Evolutionary conservation across 768 basidiomycete species (phyloP).

Genomic region (Naganishia vishniacii): DNA sequence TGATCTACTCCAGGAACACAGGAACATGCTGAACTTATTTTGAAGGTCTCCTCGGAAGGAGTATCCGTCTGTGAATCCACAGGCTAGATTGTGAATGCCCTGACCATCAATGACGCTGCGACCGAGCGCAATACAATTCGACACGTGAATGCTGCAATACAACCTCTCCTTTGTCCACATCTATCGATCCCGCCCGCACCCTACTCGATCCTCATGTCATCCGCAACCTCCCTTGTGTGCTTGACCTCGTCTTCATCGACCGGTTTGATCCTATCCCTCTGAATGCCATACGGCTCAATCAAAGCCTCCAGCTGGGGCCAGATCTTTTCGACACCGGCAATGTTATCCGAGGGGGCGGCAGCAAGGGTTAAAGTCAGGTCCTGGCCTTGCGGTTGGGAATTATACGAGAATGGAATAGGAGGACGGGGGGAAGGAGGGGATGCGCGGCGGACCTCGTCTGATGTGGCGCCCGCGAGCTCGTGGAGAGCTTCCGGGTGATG

Average conservation of each 20-base stretch:
- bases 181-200: too few relatives aligned
- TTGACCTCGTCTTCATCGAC: constrained; percentile 32
- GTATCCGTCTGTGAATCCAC: too few relatives aligned
- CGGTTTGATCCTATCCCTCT: constrained; percentile 14
- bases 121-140: too few relatives aligned
- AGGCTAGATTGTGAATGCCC: too few relatives aligned
- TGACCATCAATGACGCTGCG: too few relatives aligned
- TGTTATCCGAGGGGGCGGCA: constrained; percentile 29
- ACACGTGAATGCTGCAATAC: too few relatives aligned
- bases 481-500: constrained; percentile 42
- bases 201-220: constrained; percentile 39
- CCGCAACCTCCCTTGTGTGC: constrained; percentile 37
- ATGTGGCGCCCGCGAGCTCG: constrained; percentile 46
- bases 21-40: too few relatives aligned
- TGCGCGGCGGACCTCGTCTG: constrained; percentile 49
- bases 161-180: too few relatives aligned
- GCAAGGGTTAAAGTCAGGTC: constrained; percentile 20
- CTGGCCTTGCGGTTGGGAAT: constrained; percentile 11
- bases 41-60: too few relatives aligned
- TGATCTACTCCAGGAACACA: too few relatives aligned
- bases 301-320: constrained; percentile 46
- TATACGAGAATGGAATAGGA: constrained; percentile 20
- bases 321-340: constrained; percentile 43
- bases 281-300: constrained; percentile 43
- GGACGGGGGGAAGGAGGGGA: constrained; percentile 18